A percentile compares a stretch with the other conserved stretches of the same genome.
Conservation (phyloP, 768 basidiomycete species). For the Asterophora parasitica region DNA sequence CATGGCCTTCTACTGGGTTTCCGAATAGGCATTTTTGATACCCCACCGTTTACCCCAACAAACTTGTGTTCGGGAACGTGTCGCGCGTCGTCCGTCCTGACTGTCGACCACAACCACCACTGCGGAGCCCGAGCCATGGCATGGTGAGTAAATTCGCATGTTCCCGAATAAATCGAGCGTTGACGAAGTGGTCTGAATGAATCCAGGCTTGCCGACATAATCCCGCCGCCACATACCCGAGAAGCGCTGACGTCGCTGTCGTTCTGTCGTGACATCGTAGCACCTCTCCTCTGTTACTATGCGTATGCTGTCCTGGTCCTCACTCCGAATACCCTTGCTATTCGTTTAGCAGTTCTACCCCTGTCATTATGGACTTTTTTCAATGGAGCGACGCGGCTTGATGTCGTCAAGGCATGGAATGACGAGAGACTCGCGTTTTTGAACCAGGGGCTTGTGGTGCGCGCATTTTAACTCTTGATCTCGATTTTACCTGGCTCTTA, state of each 20-base stretch:
- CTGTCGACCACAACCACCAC: background rate
- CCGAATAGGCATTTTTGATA: background rate
- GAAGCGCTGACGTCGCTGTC: slow-evolving; percentile 29
- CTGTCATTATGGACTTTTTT: slow-evolving; percentile 40
- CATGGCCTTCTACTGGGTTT: background rate
- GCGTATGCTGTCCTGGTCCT: slow-evolving; percentile 49
- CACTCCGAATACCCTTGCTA: slow-evolving; percentile 35
- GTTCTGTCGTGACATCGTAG: slow-evolving; percentile 34
- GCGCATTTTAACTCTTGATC: slow-evolving; percentile 12
- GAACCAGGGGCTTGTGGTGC: slow-evolving; percentile 43
- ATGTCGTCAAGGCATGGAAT: slow-evolving; percentile 31
- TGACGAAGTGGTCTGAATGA: background rate
- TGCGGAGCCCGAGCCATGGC: slow-evolving; percentile 6
- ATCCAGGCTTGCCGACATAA: slow-evolving; percentile 22
- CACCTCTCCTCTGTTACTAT: slow-evolving; percentile 43
- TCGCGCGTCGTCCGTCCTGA: background rate
- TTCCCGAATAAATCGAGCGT: background rate
- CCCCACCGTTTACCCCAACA: background rate
- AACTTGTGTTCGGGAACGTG: slow-evolving; percentile 1
- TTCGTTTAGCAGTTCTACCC: slow-evolving; percentile 46
- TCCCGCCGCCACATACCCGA: slow-evolving; percentile 27
- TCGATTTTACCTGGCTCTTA: background rate
- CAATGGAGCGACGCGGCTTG: slow-evolving; percentile 37
- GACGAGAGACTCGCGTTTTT: slow-evolving; percentile 33
- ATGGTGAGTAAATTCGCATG: slow-evolving; percentile 10